Percentiles rank a stretch among this genome's conserved stretches.
phyloP scores from a whole-genome alignment of 148 eudicot genomes.

The Linanthus parryae region DNA sequence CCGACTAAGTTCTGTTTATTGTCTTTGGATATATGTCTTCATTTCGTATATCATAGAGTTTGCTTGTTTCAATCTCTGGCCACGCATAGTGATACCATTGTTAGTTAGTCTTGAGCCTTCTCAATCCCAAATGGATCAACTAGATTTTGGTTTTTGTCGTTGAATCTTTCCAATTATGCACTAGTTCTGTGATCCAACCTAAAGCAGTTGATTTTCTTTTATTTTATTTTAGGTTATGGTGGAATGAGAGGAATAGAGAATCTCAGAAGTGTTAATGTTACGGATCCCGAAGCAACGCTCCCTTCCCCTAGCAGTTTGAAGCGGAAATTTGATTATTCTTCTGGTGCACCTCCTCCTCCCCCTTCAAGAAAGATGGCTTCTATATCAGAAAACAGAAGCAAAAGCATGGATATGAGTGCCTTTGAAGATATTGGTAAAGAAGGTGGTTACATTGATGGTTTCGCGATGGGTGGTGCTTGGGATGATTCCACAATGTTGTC shows the following conservation, averaged over 20 bases:
- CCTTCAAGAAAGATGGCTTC: constrained; percentile 27
- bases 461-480: constrained; percentile 50
- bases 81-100: too few relatives aligned
- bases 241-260: constrained; percentile 33
- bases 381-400: constrained; percentile 26
- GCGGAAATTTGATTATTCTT: constrained; percentile 29
- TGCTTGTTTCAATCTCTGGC: too few relatives aligned
- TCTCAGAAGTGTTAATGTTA: constrained; percentile 26
- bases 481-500: constrained; percentile 56
- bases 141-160: neutral
- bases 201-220: neutral
- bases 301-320: constrained; percentile 31
- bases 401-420: constrained; percentile 25
- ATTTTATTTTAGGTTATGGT: constrained; percentile 32
- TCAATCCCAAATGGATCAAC: too few relatives aligned
- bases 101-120: too few relatives aligned
- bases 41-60: too few relatives aligned
- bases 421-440: constrained; percentile 11
- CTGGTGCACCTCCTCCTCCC: constrained; percentile 31
- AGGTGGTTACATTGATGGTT: constrained; percentile 24
- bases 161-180: neutral
- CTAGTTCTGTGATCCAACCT: neutral
- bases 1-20: too few relatives aligned
- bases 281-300: constrained; percentile 24
- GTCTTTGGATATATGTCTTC: too few relatives aligned